Evolutionary conservation across 139 green algal species (phyloP).

Genomic region (Closterium sp.): DNA sequence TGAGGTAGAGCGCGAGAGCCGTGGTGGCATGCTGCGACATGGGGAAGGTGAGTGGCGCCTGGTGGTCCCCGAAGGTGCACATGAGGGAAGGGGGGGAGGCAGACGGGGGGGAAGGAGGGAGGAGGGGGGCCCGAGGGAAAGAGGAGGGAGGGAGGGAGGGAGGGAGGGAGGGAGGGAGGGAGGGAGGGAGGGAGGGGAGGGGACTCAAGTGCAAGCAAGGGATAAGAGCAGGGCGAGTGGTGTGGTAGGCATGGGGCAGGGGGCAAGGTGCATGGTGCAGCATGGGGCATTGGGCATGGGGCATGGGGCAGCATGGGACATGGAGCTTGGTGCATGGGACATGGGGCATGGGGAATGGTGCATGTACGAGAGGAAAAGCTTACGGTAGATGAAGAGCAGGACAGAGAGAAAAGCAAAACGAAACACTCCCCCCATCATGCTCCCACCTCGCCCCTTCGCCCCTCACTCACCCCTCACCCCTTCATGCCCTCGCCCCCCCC

Average conservation of each 20-base stretch:
- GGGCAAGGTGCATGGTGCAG: neutral
- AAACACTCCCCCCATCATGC: neutral
- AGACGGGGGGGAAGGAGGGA: neutral
- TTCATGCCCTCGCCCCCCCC: too few relatives aligned
- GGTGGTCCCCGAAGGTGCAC: too few relatives aligned
- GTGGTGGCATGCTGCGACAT: neutral
- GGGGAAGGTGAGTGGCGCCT: neutral
- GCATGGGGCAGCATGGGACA: neutral
- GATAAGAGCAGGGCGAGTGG: too few relatives aligned
- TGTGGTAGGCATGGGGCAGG: neutral
- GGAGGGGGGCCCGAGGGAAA: neutral
- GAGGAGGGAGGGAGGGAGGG: conserved; percentile 2
- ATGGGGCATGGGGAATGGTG: too few relatives aligned
- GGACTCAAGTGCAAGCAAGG: neutral
- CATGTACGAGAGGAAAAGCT: neutral
- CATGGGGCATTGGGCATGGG: neutral
- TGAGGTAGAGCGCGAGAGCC: neutral
- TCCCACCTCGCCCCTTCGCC: neutral
- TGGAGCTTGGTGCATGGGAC: neutral
- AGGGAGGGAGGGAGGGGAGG: conserved; percentile 4
- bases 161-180: conserved; percentile 10
- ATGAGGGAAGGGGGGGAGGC: neutral
- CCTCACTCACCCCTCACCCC: too few relatives aligned
- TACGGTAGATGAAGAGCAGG: too few relatives aligned
- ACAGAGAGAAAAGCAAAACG: too few relatives aligned